phyloP scores from a whole-genome alignment of 2,329 filamentous ascomycete species.

The Atkinsonella hypoxylon region DNA sequence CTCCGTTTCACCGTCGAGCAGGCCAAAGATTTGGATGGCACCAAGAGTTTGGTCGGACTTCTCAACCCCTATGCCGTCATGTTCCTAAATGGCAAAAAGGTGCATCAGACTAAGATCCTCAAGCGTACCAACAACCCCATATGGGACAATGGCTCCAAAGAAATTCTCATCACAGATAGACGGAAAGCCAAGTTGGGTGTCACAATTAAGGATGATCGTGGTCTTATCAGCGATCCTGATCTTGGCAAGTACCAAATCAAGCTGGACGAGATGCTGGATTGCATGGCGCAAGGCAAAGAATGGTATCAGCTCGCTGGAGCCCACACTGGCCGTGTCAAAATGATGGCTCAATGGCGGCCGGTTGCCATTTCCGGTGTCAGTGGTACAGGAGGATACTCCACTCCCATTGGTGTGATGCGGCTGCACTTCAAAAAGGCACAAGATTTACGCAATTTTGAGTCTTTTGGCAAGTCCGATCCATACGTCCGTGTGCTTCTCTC shows the following conservation, averaged over 20 bases:
- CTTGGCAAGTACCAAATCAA: constrained; percentile 92
- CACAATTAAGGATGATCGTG: constrained; percentile 90
- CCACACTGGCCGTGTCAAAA: constrained; percentile 75
- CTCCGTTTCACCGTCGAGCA: constrained; percentile 87
- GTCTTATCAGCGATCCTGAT: constrained; percentile 69
- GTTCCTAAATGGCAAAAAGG: constrained; percentile 81
- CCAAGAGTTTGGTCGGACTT: constrained; percentile 80
- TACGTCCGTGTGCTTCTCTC: constrained; percentile 84
- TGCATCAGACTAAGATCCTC: constrained; percentile 80
- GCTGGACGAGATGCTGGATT: constrained; percentile 81
- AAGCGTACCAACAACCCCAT: constrained; percentile 97
- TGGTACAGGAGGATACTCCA: constrained; percentile 79
- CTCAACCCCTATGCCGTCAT: constrained; percentile 86
- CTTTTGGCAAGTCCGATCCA: constrained; percentile 92
- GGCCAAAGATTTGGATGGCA: constrained; percentile 88
- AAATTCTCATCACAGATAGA: constrained; percentile 88
- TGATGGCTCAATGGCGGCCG: constrained; percentile 90
- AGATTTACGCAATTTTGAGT: constrained; percentile 83
- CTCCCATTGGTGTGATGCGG: constrained; percentile 88
- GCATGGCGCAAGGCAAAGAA: constrained; percentile 85
- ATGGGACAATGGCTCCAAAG: constrained; percentile 85
- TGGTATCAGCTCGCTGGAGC: constrained; percentile 85
- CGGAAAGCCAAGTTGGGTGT: constrained; percentile 83
- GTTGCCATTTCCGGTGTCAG: constrained; percentile 73
- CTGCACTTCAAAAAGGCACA: constrained; percentile 79